phyloP scores from a whole-genome alignment of 805 yeast genomes.

The Wickerhamomyces hampshirensis region DNA sequence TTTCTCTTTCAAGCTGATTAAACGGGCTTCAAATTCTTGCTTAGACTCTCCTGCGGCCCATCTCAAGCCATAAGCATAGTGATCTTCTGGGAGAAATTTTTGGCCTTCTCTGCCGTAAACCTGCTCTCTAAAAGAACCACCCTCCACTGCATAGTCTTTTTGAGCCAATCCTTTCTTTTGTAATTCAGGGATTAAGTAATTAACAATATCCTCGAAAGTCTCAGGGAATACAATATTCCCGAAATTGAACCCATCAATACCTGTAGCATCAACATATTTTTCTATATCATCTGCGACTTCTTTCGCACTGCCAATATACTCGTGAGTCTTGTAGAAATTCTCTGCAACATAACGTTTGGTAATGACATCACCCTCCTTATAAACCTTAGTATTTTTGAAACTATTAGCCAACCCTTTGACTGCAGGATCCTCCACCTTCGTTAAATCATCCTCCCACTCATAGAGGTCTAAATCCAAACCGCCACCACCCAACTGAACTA shows the following conservation, averaged over 20 bases:
- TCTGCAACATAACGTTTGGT: constrained; percentile 28
- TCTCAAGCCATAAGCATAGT: constrained; percentile 18
- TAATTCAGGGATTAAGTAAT: constrained; percentile 30
- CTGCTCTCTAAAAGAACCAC: constrained; percentile 35
- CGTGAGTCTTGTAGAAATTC: constrained; percentile 19
- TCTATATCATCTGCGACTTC: constrained; percentile 40
- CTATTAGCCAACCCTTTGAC: constrained; percentile 29
- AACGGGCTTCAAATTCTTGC: constrained; percentile 25
- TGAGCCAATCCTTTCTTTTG: constrained; percentile 34
- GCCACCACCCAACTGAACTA: constrained; percentile 43
- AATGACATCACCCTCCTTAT: constrained; percentile 22
- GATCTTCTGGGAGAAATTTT: constrained; percentile 21
- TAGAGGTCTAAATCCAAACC: constrained; percentile 38
- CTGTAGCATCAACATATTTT: constrained; percentile 34
- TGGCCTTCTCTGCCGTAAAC: constrained; percentile 23
- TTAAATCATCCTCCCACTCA: constrained; percentile 42
- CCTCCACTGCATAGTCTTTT: constrained; percentile 23
- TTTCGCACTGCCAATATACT: constrained; percentile 31
- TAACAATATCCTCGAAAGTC: constrained; percentile 35
- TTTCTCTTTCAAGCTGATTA: constrained; percentile 9
- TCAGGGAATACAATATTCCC: constrained; percentile 37
- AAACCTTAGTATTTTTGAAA: constrained; percentile 23
- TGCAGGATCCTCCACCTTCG: constrained; percentile 30
- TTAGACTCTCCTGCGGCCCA: constrained; percentile 25
- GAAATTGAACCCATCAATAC: constrained; percentile 40